Evolutionary conservation across 176 grass and related monocot genomes (phyloP).

Genomic region (sorghum (Sorghum bicolor)): DNA sequence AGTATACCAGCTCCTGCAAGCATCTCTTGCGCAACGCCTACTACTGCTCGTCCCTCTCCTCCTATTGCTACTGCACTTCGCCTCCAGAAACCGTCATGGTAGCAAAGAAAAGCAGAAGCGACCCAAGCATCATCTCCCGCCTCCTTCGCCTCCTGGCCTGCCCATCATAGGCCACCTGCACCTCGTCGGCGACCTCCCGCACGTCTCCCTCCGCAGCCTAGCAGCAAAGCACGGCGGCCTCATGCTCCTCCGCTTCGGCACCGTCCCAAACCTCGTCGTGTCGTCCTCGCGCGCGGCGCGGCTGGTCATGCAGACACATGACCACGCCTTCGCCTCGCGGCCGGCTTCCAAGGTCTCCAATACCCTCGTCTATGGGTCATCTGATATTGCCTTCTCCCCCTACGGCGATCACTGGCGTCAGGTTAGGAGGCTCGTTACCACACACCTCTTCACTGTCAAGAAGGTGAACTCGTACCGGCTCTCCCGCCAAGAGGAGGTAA

Average conservation of each 20-base stretch:
- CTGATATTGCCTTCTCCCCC: conserved; percentile 33
- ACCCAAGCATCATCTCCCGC: neutral
- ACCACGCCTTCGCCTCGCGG: conserved; percentile 56
- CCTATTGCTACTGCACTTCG: neutral
- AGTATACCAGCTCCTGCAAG: neutral
- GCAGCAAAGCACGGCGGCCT: conserved; percentile 19
- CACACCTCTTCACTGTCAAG: conserved; percentile 33
- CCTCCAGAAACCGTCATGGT: neutral
- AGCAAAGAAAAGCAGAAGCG: neutral
- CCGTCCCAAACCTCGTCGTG: conserved; percentile 40
- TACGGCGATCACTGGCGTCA: conserved; percentile 46
- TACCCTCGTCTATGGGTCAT: conserved; percentile 15
- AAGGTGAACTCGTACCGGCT: conserved; percentile 10
- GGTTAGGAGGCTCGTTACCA: conserved; percentile 20
- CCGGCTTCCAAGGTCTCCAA: neutral
- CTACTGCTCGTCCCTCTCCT: neutral
- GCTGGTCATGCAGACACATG: conserved; percentile 44
- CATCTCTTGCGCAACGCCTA: neutral
- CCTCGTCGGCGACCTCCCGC: conserved; percentile 38
- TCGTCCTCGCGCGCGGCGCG: conserved; percentile 39
- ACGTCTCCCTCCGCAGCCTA: conserved; percentile 34
- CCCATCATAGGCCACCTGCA: conserved; percentile 52
- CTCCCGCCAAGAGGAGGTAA: conserved; percentile 16
- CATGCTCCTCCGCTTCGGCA: conserved; percentile 51
- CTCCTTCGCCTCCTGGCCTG: conserved; percentile 32